These are phyloP conservation scores for Kodamaea alishanica DNA, from an alignment of 1,139 yeast genomes.

Conservation along the genomic window DNA sequence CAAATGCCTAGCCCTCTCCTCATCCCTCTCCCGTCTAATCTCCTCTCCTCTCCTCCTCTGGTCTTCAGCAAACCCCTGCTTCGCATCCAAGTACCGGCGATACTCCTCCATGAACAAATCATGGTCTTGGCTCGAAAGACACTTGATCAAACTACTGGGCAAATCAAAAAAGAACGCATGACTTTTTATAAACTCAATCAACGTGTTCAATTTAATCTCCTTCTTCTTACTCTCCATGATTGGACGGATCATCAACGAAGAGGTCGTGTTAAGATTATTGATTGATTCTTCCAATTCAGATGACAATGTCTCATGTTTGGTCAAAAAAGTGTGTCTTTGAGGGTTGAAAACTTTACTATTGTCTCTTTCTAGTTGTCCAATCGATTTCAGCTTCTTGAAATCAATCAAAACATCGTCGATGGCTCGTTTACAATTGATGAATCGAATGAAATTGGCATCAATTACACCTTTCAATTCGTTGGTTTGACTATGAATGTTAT, in stretches of 20 bases:
- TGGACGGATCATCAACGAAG: conserved; percentile 72
- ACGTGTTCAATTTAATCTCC: conserved; percentile 55
- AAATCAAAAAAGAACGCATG: conserved; percentile 68
- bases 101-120: conserved; percentile 70
- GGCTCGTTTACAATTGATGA: conserved; percentile 69
- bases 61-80: conserved; percentile 15
- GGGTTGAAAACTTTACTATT: conserved; percentile 41
- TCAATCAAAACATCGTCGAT: conserved; percentile 37
- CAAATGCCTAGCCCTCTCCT: conserved; percentile 13
- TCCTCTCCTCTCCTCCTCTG: conserved; percentile 18
- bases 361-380: conserved; percentile 36
- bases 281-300: conserved; percentile 44
- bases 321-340: conserved; percentile 20
- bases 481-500: conserved; percentile 61
- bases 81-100: conserved; percentile 46
- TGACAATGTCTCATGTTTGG: conserved; percentile 21
- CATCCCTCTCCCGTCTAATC: conserved; percentile 12
- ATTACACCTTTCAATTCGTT: conserved; percentile 62
- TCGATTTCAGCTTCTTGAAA: conserved; percentile 35
- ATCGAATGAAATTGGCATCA: conserved; percentile 68
- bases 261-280: conserved; percentile 50
- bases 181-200: conserved; percentile 60
- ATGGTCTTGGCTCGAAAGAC: conserved; percentile 60
- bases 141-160: conserved; percentile 56
- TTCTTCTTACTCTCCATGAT: conserved; percentile 60